phyloP scores from a whole-genome alignment of 768 basidiomycete genomes.

The Phaeotremella skinneri region DNA sequence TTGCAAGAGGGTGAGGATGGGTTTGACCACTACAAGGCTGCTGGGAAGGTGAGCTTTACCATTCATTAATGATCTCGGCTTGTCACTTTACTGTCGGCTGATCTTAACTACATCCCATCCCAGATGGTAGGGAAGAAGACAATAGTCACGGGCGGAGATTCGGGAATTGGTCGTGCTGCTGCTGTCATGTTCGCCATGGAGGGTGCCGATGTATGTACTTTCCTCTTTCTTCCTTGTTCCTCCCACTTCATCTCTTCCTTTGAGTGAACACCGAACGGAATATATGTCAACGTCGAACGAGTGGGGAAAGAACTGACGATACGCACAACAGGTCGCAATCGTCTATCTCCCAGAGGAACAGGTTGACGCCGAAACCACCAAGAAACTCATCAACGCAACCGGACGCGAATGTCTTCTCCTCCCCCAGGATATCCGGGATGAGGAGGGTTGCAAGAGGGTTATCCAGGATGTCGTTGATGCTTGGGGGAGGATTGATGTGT shows the following conservation, averaged over 20 bases:
- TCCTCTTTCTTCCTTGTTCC: not conserved
- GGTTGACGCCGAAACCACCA: conserved; percentile 53
- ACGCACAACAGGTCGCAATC: conserved; percentile 50
- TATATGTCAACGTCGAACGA: too few relatives aligned
- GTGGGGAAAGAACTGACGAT: conserved; percentile 27
- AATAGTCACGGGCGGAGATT: conserved; percentile 59
- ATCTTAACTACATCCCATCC: conserved; percentile 27
- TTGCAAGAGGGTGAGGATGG: conserved; percentile 47
- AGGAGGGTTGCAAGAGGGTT: conserved; percentile 48
- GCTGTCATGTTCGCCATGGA: conserved; percentile 55
- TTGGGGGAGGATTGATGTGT: conserved; percentile 57
- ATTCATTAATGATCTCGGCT: not conserved
- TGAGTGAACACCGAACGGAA: conserved; percentile 1
- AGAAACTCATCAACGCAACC: conserved; percentile 33
- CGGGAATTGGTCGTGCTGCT: conserved; percentile 56
- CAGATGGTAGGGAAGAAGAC: conserved; percentile 58
- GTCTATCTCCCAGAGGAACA: conserved; percentile 60
- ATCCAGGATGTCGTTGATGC: conserved; percentile 46
- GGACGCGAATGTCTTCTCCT: conserved; percentile 44
- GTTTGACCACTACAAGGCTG: conserved; percentile 49
- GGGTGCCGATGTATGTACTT: conserved; percentile 48
- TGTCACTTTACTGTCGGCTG: conserved; percentile 38
- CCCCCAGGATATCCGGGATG: conserved; percentile 51
- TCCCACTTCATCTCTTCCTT: not conserved
- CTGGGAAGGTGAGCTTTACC: conserved; percentile 37